Percentiles rank a stretch among this genome's conserved stretches.
Evolutionary conservation across 169 alveolate species (phyloP).

Genomic region (Cryptosporidium canis): DNA sequence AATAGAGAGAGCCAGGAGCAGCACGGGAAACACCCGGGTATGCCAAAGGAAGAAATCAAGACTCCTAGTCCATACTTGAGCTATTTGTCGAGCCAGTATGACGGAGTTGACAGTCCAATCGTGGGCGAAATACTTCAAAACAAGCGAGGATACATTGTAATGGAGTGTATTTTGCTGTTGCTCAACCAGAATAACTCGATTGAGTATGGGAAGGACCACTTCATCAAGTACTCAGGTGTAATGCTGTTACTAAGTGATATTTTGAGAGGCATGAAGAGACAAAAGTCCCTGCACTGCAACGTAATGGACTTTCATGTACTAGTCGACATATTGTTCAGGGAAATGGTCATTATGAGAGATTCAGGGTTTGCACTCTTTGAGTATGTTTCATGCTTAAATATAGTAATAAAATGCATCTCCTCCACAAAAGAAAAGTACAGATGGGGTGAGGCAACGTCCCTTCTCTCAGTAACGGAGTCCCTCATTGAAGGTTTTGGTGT

Average conservation of each 20-base stretch:
- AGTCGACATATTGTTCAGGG: constrained; percentile 56
- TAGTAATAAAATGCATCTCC: constrained; percentile 56
- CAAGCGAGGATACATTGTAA: constrained; percentile 26
- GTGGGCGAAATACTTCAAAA: constrained; percentile 2
- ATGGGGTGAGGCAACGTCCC: constrained; percentile 70
- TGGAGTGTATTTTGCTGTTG: constrained; percentile 23
- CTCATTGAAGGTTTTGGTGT: constrained; percentile 66
- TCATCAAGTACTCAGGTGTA: constrained; percentile 4
- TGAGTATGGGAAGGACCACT: constrained; percentile 17
- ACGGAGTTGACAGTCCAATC: constrained; percentile 71
- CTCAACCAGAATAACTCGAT: constrained; percentile 13
- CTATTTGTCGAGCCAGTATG: constrained; percentile 67
- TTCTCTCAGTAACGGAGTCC: constrained; percentile 65
- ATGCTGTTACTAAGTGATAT: constrained; percentile 41
- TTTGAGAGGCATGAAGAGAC: constrained; percentile 19
- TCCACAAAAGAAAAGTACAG: constrained; percentile 62
- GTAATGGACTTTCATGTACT: constrained; percentile 61
- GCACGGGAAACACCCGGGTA: not conserved
- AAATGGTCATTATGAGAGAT: constrained; percentile 70
- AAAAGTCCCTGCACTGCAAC: constrained; percentile 2
- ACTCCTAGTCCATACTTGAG: constrained; percentile 44
- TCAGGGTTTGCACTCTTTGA: constrained; percentile 56
- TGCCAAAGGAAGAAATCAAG: not conserved
- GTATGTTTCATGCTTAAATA: constrained; percentile 64
- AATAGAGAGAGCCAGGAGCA: constrained; percentile 15